Base-by-base conservation (phyloP, 2,329 filamentous ascomycete genomes). In the Ophiostoma populinum region DNA sequence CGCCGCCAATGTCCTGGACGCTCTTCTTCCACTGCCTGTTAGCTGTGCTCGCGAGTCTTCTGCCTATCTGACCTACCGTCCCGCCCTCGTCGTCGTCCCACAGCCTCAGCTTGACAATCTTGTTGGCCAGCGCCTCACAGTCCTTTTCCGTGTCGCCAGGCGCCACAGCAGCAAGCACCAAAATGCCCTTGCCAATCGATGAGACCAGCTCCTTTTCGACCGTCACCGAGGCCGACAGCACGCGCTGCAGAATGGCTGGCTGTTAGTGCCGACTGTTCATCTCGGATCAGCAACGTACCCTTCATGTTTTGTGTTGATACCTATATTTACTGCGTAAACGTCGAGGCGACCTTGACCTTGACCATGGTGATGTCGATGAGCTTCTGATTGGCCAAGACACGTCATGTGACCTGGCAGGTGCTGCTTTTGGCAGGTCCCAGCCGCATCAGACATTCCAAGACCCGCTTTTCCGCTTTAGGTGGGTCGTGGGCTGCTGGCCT, bases 191-290 rank as follows among this genome's bases (percentile, higher is more conserved):
- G 40, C 83, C 82, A 48, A 98, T 95, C 3, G 79, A 80, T 1
- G 90, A 95, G 30, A 98, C 70, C 20, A 93, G 61, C 52, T 92
- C 68, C 50, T 82, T 79, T 51, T 98, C 86, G 35, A 98, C 87
- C 2, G 85, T 90, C 47, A 98, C 90, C 7, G 87, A 94, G 41
- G 87, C 87, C 28, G 86, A 95, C 41, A 93, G 73, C 34, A 98
- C 90, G 45, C 90, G 73, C 58, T 98, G 90, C 35, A 95, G 62
- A 40, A 98, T 81, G 36, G 85, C 90, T 94, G 50, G 35, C 9
- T 8, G 6, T 32, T n/a, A n/a, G n/a, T n/a, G n/a, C n/a, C n/a
- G 19, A 12, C 10, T 11, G 9, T 10, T 15, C 16, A 3, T 20
- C 13, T 24, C 9, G 22, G 9, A 10, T 8, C 22, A 10, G 22